Evolutionary conservation across 2,329 filamentous ascomycete genomes (phyloP).

Genomic region (Epichloe scottii): DNA sequence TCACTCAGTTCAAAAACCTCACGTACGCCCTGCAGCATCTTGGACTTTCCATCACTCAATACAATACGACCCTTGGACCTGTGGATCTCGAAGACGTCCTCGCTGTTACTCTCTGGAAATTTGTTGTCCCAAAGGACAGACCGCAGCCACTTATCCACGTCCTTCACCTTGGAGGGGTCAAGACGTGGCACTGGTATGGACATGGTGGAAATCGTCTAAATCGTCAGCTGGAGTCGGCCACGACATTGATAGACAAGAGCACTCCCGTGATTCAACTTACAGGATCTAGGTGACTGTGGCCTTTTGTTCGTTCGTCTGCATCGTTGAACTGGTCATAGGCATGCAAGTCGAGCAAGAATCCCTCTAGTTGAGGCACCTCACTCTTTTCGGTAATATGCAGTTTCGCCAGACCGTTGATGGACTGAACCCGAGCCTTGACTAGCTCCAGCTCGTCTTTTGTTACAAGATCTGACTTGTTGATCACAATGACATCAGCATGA

Average conservation of each 20-base stretch:
- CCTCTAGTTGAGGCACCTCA: conserved; percentile 69
- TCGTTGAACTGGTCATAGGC: conserved; percentile 77
- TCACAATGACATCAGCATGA: conserved; percentile 85
- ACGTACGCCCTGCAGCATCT: conserved; percentile 81
- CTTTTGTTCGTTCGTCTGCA: conserved; percentile 59
- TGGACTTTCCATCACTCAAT: conserved; percentile 49
- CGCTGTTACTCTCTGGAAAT: conserved; percentile 34
- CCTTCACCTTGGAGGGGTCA: conserved; percentile 39
- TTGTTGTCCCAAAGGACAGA: conserved; percentile 71
- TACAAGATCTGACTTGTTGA: conserved; percentile 90
- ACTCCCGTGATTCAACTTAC: conserved; percentile 32
- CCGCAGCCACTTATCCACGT: conserved; percentile 71
- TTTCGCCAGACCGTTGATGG: conserved; percentile 83
- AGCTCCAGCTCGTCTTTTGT: conserved; percentile 51
- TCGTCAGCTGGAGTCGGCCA: conserved; percentile 8
- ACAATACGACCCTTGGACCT: conserved; percentile 71
- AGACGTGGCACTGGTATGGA: conserved; percentile 57
- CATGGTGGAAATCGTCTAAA: conserved; percentile 70
- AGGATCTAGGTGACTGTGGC: conserved; percentile 83
- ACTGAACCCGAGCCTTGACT: conserved; percentile 58
- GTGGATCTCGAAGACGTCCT: conserved; percentile 61
- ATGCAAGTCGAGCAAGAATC: conserved; percentile 77
- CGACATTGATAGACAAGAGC: background rate
- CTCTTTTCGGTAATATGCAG: conserved; percentile 73
- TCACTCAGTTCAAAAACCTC: conserved; percentile 91